Base-by-base conservation (phyloP, 2,329 filamentous ascomycete species). In the Pseudogymnoascus sp. region DNA sequence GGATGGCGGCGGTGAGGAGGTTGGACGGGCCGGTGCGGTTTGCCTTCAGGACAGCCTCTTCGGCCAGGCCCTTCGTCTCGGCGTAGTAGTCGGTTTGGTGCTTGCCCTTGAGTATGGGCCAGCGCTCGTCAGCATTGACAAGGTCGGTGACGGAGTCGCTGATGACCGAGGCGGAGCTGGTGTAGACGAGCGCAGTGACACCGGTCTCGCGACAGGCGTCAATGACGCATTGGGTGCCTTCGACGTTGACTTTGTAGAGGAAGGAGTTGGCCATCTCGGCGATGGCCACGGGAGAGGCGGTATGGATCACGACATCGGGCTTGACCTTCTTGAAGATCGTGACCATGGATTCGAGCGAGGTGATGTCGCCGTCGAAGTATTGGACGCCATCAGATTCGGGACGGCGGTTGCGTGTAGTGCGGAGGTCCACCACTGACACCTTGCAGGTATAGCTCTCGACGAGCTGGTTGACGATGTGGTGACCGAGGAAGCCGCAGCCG, bases 221-320 rank as follows among this genome's bases (percentile, higher is more conserved):
- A 62, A 97, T 79, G 59, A 97, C 83, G 68, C 88, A 87, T 67
- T 81, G 81, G 13, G 95, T 97, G 61, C 93, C 93, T 61, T 91
- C 88, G 61, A 96, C 88, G 75, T 97, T 99, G 73, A 97, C 89
- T 74, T 87, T 88, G 70, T 85, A 84, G 74, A 95, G 88, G 37
- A 90, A 77, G 70, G 81, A 76, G 71, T 82, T 76, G 71, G 78
- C 76, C 74, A 80, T 71, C 71, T 75, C 75, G 76, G 83, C 78
- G 73, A 83, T 82, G 64, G 79, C 81, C 23, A 81, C 76, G 40
- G 90, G 90, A 35, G 88, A 90, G 19, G 93, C 95, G 1, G 93
- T 96, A 77, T 99, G 93, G 71, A 97, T 88, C 61, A 99, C 91
- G 13, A 96, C 84, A 72, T 92, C 87, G 19, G 93, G 93, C 70